A percentile compares a stretch with the other conserved stretches of the same genome.
These are phyloP conservation scores for Exophiala dermatitidis DNA, from an alignment of 2,329 filamentous ascomycete genomes.

Conservation along the genomic window DNA sequence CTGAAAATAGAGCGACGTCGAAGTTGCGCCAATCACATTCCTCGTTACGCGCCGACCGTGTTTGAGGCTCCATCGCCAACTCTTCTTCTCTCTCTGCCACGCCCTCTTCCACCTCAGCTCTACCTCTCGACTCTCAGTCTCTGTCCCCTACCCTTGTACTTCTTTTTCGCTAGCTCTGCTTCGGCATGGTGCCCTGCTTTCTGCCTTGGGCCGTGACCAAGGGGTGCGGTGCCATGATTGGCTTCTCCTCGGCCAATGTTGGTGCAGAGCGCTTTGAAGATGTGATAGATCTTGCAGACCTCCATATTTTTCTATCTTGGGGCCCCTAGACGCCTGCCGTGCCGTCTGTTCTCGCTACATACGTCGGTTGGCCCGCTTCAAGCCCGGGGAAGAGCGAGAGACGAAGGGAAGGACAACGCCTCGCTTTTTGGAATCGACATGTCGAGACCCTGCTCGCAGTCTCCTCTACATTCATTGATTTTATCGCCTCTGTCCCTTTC, in stretches of 20 bases:
- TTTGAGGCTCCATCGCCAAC: constrained; percentile 8
- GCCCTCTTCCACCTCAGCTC: background rate
- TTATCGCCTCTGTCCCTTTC: constrained; percentile 4
- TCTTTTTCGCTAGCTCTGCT: constrained; percentile 6
- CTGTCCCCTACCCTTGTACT: background rate
- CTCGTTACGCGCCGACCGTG: constrained; percentile 11
- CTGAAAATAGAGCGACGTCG: background rate
- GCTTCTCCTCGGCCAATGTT: constrained; percentile 4
- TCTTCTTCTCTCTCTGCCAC: background rate
- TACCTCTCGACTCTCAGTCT: background rate
- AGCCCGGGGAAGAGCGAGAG: constrained; percentile 1
- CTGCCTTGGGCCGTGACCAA: too few species aligned
- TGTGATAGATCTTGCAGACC: constrained; percentile 23
- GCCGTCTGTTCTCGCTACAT: constrained; percentile 9
- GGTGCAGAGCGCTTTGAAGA: constrained; percentile 11
- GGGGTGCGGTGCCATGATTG: constrained; percentile 1
- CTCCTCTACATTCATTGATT: constrained; percentile 3
- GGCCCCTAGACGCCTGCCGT: constrained; percentile 20
- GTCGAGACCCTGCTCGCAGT: background rate
- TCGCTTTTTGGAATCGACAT: background rate
- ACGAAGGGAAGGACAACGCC: background rate
- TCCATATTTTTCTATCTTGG: constrained; percentile 20
- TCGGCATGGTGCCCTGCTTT: background rate
- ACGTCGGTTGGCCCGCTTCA: constrained; percentile 9
- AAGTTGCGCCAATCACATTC: constrained; percentile 19